Base-by-base conservation (phyloP, 2,329 filamentous ascomycete species). In the Calonectria hawksworthii region DNA sequence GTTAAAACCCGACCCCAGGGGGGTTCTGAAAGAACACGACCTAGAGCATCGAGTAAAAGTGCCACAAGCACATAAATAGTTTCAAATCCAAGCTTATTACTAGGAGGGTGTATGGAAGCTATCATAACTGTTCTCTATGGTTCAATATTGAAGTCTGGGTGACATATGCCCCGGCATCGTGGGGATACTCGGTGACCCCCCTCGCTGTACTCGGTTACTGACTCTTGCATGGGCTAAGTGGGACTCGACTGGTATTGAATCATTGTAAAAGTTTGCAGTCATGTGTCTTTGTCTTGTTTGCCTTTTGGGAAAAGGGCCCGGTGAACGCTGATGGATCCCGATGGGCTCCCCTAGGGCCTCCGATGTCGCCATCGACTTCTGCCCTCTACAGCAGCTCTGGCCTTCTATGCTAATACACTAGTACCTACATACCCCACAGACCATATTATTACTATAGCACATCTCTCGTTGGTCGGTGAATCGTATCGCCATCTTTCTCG, bases 201-300 rank as follows among this genome's bases (percentile, higher is more conserved):
- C 56, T 41, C 26, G 56, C 6, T 26, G 38, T 6, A 41, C 23
- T 41, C 34, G 56, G 32, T 26, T 41, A 36, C 34, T 41, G 38
- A 23, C 13, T 41, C n/a, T 23, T 26, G 8, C 23, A 16, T 21
- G 21, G 34, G 11, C 56, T 14, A 38, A 41, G 34, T 21, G 56
- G 56, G 56, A 63, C 56, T 63, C 23, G 56, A 41, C 21, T 38
- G 23, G 34, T 16, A 28, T 63, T 63, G 56, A 63, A 63, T 63
- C 56, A 63, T 28, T 28, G 56, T 41, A 41, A 13, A 41, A 63
- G 6, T 28, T 0, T 21, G 34, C 10, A 41, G 26, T 63, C 23
- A 28, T 63, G 13, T 23, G 36, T 41, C 56, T 41, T 21, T 63
- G 56, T 63, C 8, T 34, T 63, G 34, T 38, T 36, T 63, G 34